Conservation (phyloP, 768 basidiomycete genomes). For the Sarcomyxa edulis region DNA sequence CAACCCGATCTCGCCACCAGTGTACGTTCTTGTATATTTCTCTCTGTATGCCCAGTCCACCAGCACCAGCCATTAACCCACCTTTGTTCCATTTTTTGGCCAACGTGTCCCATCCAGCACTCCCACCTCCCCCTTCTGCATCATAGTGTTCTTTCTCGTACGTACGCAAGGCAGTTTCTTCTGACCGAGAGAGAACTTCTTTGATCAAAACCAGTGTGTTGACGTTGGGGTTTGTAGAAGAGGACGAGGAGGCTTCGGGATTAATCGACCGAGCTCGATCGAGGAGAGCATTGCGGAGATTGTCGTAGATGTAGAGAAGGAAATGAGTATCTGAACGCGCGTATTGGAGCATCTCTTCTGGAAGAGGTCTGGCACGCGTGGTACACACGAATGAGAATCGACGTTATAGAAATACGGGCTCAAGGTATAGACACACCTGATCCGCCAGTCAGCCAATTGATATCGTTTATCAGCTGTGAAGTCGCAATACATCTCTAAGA, state of each 20-base stretch:
- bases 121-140: conserved; percentile 52
- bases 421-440: conserved; percentile 60
- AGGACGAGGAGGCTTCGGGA: conserved; percentile 17
- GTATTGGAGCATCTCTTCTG: conserved; percentile 85
- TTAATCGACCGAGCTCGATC: conserved; percentile 47
- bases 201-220: conserved; percentile 41
- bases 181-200: conserved; percentile 66
- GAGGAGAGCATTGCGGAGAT: conserved; percentile 82
- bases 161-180: conserved; percentile 68
- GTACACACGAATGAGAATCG: not conserved
- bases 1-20: conserved; percentile 75
- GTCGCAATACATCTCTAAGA: conserved; percentile 86
- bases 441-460: conserved; percentile 96
- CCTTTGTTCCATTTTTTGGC: conserved; percentile 82
- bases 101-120: conserved; percentile 72
- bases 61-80: conserved; percentile 33
- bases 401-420: not conserved
- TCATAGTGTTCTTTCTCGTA: conserved; percentile 74
- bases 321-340: conserved; percentile 97
- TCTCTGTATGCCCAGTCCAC: conserved; percentile 36
- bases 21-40: conserved; percentile 71
- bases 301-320: conserved; percentile 88
- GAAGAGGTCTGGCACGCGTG: conserved; percentile 64
- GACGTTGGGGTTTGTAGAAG: conserved; percentile 13
- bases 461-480: conserved; percentile 93